Conservation (phyloP, 2,329 filamentous ascomycete species). For the Xylariaceae sp. region DNA sequence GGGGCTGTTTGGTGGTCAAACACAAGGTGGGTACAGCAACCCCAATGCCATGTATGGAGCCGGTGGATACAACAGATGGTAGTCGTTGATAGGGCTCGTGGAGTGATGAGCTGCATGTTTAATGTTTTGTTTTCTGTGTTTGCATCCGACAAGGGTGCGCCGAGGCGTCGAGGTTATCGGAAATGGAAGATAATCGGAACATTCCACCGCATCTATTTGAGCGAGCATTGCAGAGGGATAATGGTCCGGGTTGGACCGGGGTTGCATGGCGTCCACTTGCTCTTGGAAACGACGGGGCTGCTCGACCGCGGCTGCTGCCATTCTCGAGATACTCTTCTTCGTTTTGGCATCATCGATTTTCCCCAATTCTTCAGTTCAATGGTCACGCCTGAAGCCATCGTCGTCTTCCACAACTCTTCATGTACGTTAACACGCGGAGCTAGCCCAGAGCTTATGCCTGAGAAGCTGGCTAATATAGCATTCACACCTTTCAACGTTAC, state of each 20-base stretch:
- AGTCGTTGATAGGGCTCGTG: constrained; percentile 23
- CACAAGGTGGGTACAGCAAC: constrained; percentile 96
- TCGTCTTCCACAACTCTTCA: constrained; percentile 59
- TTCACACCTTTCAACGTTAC: constrained; percentile 39
- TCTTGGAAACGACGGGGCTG: constrained; percentile 34
- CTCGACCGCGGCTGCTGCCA: constrained; percentile 28
- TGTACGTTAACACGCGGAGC: constrained; percentile 60
- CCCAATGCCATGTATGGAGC: constrained; percentile 70
- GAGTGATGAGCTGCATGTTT: constrained; percentile 23
- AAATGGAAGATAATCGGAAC: constrained; percentile 30
- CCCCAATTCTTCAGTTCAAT: constrained; percentile 27
- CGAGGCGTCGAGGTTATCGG: constrained; percentile 29
- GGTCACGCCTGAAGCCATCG: constrained; percentile 60
- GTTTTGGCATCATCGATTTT: constrained; percentile 24
- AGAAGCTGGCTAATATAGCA: constrained; percentile 46
- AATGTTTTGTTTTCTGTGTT: constrained; percentile 23
- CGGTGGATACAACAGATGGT: constrained; percentile 67
- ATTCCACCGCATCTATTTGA: constrained; percentile 39
- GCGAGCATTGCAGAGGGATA: constrained; percentile 43
- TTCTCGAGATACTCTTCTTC: constrained; percentile 30
- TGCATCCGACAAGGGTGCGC: constrained; percentile 28
- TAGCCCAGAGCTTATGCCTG: constrained; percentile 33
- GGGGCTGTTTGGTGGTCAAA: constrained; percentile 82
- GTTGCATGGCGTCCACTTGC: constrained; percentile 35
- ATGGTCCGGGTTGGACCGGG: constrained; percentile 30